A percentile compares a stretch with the other conserved stretches of the same genome.
Conservation (phyloP, 345 rosid species). For the Viola odorata region DNA sequence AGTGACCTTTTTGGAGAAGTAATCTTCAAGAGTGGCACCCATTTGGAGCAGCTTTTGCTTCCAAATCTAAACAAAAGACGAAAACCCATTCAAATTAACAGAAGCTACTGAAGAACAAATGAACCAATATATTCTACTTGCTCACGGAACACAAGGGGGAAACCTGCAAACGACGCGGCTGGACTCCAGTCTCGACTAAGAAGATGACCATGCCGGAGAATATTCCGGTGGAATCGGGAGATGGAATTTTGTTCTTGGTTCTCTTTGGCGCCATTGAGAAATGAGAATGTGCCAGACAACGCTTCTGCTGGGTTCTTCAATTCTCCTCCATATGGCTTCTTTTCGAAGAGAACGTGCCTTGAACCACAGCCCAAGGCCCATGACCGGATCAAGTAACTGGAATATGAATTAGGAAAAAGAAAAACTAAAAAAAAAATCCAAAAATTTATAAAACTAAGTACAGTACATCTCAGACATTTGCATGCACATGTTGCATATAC, state of each 20-base stretch:
- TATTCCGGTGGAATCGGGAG: conserved; percentile 56
- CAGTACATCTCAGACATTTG: background rate
- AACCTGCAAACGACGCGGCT: conserved; percentile 85
- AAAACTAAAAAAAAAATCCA: background rate
- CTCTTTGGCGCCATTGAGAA: conserved; percentile 65
- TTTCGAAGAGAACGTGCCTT: background rate
- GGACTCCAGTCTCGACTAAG: conserved; percentile 61
- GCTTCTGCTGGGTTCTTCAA: background rate
- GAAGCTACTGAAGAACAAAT: background rate
- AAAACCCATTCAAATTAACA: background rate
- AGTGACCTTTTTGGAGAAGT: conserved; percentile 49
- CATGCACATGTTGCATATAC: background rate
- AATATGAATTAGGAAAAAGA: background rate
- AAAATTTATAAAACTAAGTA: background rate
- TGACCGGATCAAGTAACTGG: background rate
- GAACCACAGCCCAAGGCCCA: background rate
- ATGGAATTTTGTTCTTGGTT: conserved; percentile 33
- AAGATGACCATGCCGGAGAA: conserved; percentile 65
- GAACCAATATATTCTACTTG: background rate
- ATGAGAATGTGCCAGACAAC: background rate
- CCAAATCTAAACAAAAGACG: conserved; percentile 51
- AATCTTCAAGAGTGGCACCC: conserved; percentile 60
- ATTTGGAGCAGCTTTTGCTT: conserved; percentile 78
- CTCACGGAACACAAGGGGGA: background rate
- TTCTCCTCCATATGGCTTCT: background rate